Evolutionary conservation across 2,329 filamentous ascomycete genomes (phyloP).

Genomic region (Fonsecaea nubica): DNA sequence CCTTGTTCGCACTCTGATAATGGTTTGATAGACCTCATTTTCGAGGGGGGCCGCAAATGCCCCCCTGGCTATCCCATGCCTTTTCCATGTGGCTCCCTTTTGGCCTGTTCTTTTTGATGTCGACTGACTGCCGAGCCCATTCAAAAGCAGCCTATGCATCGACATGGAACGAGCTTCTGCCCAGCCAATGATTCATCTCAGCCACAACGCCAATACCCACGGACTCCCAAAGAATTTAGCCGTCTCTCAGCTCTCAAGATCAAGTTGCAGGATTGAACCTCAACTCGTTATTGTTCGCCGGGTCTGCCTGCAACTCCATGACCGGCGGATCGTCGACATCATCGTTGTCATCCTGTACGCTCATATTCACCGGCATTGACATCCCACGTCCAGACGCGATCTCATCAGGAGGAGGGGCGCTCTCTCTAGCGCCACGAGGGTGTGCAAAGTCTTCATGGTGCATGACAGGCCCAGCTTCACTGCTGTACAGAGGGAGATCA

Average conservation of each 20-base stretch:
- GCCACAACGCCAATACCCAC: neutral
- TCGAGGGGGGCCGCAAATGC: neutral
- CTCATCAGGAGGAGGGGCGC: slow-evolving; percentile 36
- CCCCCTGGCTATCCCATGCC: neutral
- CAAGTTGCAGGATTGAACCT: slow-evolving; percentile 23
- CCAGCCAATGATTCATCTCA: neutral
- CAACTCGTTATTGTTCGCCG: slow-evolving; percentile 28
- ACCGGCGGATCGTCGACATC: slow-evolving; percentile 37
- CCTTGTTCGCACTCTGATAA: neutral
- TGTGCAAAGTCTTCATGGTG: slow-evolving; percentile 22
- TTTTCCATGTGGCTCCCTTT: slow-evolving; percentile 1
- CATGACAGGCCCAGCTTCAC: slow-evolving; percentile 20
- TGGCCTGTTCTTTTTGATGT: slow-evolving; percentile 2
- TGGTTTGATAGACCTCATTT: neutral
- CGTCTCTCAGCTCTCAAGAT: neutral
- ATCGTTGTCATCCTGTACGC: slow-evolving; percentile 34
- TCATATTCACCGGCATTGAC: slow-evolving; percentile 23
- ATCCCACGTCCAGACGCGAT: slow-evolving; percentile 11
- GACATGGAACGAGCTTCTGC: neutral
- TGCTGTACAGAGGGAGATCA: slow-evolving; percentile 24
- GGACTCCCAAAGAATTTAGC: neutral
- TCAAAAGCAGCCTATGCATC: neutral
- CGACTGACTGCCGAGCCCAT: neutral
- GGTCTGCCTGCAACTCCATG: slow-evolving; percentile 34
- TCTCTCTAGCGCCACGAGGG: slow-evolving; percentile 32